Conservation (phyloP, 2,329 filamentous ascomycete genomes). For the Penicillium palitans region DNA sequence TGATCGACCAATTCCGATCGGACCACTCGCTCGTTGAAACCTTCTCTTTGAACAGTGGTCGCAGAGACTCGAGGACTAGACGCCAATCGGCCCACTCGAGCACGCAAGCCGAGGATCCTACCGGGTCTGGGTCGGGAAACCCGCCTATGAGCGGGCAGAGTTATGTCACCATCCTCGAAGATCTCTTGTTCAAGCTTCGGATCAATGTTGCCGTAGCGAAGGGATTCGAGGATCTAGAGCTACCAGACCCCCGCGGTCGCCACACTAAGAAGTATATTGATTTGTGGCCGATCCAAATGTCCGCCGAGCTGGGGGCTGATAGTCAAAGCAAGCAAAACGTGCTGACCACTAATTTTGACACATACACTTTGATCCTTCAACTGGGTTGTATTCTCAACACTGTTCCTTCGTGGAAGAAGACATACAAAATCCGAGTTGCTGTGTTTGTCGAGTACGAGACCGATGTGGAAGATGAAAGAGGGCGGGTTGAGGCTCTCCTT, state of each 20-base stretch:
- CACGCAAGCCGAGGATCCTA: slow-evolving; percentile 34
- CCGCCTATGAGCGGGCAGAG: slow-evolving; percentile 67
- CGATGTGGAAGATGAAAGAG: slow-evolving; percentile 76
- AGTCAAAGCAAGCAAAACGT: slow-evolving; percentile 64
- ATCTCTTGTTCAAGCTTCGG: slow-evolving; percentile 72
- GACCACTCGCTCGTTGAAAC: slow-evolving; percentile 60
- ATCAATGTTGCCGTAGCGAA: slow-evolving; percentile 84
- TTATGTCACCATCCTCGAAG: slow-evolving; percentile 81
- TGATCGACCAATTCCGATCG: slow-evolving; percentile 72
- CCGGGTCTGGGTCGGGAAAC: slow-evolving; percentile 68
- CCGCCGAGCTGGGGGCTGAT: slow-evolving; percentile 72
- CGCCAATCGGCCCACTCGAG: slow-evolving; percentile 16
- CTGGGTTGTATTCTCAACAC: slow-evolving; percentile 81
- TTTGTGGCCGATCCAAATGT: slow-evolving; percentile 93
- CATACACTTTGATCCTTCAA: slow-evolving; percentile 83
- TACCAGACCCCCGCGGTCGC: slow-evolving; percentile 60
- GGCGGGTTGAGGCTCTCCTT: slow-evolving; percentile 69
- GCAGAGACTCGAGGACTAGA: slow-evolving; percentile 25
- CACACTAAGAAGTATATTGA: slow-evolving; percentile 78
- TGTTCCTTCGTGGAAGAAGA: slow-evolving; percentile 75
- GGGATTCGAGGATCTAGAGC: slow-evolving; percentile 74
- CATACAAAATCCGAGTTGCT: slow-evolving; percentile 71
- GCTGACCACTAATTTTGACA: slow-evolving; percentile 86
- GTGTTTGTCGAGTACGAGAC: slow-evolving; percentile 89
- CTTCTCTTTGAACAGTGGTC: slow-evolving; percentile 47